phyloP scores from a whole-genome alignment of 345 rosid genomes.

The Leavenworthia alabamica region DNA sequence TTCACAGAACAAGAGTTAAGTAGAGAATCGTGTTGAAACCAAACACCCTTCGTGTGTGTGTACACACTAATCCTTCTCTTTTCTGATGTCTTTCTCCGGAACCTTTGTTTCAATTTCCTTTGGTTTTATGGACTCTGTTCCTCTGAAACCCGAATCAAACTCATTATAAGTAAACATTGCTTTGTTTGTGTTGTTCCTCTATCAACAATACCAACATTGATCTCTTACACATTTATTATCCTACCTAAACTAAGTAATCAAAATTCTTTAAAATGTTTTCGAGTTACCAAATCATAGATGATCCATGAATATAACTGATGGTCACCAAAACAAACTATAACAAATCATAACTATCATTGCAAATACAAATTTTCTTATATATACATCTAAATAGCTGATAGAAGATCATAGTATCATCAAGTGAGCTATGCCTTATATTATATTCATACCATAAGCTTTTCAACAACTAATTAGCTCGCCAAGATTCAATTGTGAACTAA shows the following conservation, averaged over 20 bases:
- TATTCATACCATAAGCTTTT: background rate
- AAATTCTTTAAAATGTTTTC: too few species aligned
- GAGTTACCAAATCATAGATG: too few species aligned
- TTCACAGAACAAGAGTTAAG: too few species aligned
- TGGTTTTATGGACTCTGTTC: constrained; percentile 52
- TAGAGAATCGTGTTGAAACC: background rate
- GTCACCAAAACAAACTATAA: background rate
- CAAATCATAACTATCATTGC: background rate
- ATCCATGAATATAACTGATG: background rate
- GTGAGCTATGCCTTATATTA: background rate
- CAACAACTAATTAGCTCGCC: background rate
- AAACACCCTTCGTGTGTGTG: background rate
- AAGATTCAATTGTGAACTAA: background rate
- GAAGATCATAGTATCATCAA: background rate
- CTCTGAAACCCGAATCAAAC: constrained; percentile 40
- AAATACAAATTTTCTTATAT: background rate
- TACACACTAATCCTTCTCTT: constrained; percentile 47
- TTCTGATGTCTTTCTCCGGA: constrained; percentile 45
- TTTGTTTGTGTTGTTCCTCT: too few species aligned
- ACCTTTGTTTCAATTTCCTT: constrained; percentile 69
- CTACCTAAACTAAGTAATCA: too few species aligned
- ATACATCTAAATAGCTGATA: background rate
- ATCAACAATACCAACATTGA: too few species aligned
- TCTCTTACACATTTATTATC: too few species aligned
- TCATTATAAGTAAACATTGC: too few species aligned